Base-by-base conservation (phyloP, 2,329 filamentous ascomycete species). In the Alternaria sp. region DNA sequence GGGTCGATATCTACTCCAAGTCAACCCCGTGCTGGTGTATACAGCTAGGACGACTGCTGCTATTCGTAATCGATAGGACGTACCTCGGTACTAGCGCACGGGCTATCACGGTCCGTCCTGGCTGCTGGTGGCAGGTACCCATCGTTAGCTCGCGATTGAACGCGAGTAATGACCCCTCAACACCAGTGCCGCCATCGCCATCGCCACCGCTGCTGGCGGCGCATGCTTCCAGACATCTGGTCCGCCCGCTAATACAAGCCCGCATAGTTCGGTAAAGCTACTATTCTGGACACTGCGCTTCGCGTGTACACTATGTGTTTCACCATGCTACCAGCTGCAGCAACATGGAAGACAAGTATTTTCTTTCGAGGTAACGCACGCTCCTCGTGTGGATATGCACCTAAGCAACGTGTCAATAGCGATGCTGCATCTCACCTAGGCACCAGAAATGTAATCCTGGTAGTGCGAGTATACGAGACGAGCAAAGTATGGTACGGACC, bases 141-240 rank as follows among this genome's bases (percentile, higher is more conserved):
- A 25, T 20, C 6, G n/a, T 18, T 56, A 59, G 52, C 43, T 54
- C 7, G 9, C 44, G 25, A 51, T 18, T 12, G 28, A 41, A 45
- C 54, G 55, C 57, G 59, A 59, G 50, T 59, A 51, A 52, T 57
- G 58, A 61, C 68, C 69, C 68, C 70, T 74, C 71, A 74, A 74
- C 72, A 75, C 72, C 72, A 74, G 11, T 63, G 62, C 70, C 58
- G 63, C 60, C 54, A 69, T 72, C 57, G 69, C 69, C 71, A 73
- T 10, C 4, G 36, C 34, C 34, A 38, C 70, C 32, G 41, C 51
- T 54, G 46, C 57, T 60, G 60, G 65, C 69, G 65, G 66, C 64
- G 66, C 62, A 65, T 62, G 48, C 44, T 50, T 50, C 62, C 57
- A 50, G 46, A 38, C 20, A 54, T 64, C 58, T 66, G 62, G 64